phyloP scores from a whole-genome alignment of 495 filamentous ascomycete species.

The Hypoxylon cercidicola region DNA sequence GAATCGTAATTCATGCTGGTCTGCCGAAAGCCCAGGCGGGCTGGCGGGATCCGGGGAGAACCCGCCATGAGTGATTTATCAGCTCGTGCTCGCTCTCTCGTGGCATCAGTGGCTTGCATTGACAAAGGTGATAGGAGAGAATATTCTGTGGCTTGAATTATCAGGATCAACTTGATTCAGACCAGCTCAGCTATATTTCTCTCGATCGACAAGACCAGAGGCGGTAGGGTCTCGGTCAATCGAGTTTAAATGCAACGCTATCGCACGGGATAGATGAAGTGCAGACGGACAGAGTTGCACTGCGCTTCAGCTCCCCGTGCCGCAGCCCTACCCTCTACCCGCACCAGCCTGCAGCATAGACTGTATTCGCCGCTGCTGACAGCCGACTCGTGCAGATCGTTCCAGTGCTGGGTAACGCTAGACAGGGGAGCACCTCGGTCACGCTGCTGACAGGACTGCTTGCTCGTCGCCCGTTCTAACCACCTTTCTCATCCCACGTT shows the following conservation, averaged over 20 bases:
- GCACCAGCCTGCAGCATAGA: constrained; percentile 16
- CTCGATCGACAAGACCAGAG: background rate
- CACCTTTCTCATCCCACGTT: background rate
- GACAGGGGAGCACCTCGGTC: constrained; percentile 18
- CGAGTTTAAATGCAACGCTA: constrained; percentile 6
- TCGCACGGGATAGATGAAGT: constrained; percentile 15
- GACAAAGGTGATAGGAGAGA: no score
- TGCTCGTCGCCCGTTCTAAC: background rate
- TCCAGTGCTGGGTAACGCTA: constrained; percentile 2
- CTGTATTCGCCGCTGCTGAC: constrained; percentile 20
- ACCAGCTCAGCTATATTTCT: background rate
- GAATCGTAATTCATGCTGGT: background rate
- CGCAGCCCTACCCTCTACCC: constrained; percentile 1
- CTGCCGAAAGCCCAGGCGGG: background rate
- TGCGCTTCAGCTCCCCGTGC: constrained; percentile 37
- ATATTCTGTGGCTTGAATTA: background rate
- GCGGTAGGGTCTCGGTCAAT: background rate
- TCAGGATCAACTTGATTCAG: background rate
- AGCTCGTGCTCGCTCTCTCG: background rate
- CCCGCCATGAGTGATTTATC: constrained; percentile 8
- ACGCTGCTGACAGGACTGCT: constrained; percentile 27
- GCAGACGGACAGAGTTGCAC: constrained; percentile 28
- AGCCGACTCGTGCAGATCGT: constrained; percentile 14
- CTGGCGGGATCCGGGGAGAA: background rate
- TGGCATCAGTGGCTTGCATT: constrained; percentile 7